Percentiles rank a stretch among this genome's conserved stretches.
Evolutionary conservation across 2,329 filamentous ascomycete species (phyloP).

Genomic region (Colletotrichum sp.): DNA sequence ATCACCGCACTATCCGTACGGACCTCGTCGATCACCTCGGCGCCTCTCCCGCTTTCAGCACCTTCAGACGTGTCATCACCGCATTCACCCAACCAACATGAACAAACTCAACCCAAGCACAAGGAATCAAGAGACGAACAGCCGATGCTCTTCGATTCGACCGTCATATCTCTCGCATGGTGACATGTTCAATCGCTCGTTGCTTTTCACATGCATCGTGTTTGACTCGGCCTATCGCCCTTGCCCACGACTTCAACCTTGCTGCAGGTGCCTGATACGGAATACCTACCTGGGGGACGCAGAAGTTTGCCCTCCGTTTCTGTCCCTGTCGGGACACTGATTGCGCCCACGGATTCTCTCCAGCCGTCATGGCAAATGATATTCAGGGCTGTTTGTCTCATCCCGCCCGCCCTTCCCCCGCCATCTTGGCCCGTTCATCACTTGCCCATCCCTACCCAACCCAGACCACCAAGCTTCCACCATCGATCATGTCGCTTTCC

Average conservation of each 20-base stretch:
- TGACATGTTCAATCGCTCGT: background rate
- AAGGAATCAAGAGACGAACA: background rate
- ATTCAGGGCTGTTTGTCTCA: background rate
- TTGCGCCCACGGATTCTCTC: background rate
- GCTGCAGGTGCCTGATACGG: background rate
- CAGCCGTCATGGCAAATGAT: conserved; percentile 6
- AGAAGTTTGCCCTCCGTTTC: background rate
- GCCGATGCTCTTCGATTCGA: background rate
- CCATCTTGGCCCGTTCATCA: conserved; percentile 5
- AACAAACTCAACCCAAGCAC: background rate
- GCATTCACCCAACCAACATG: background rate
- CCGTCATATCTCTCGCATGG: background rate
- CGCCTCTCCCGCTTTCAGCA: conserved; percentile 16
- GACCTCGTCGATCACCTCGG: conserved; percentile 5
- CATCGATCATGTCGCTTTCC: background rate
- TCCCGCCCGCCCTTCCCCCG: background rate
- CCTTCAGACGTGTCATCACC: conserved; percentile 6
- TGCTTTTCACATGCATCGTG: background rate
- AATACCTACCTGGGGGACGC: background rate
- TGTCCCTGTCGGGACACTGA: background rate
- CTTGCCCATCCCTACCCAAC: background rate
- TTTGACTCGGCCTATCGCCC: background rate
- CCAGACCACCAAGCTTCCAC: background rate
- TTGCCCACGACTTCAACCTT: background rate
- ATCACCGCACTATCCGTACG: background rate